Evolutionary conservation across 1,139 yeast species (phyloP), one percentile per base, ranked within the genome.

Genomic region (Magnusiomyces suaveolens): DNA sequence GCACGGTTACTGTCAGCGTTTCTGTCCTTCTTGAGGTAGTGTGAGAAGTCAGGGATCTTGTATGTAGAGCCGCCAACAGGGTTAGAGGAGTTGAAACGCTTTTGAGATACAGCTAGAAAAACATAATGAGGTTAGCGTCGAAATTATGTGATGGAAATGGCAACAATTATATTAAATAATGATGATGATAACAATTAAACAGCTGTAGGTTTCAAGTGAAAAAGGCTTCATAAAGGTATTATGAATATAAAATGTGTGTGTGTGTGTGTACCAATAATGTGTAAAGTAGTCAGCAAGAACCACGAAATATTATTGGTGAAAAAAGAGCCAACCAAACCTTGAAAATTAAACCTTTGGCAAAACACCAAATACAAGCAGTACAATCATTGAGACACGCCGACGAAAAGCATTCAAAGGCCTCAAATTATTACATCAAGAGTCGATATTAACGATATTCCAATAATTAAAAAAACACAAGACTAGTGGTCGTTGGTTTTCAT

Each of bases 1-100:
- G 86, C 89, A 74, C 96, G 87, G 72, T 81, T 83, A 67, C 83
- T 83, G 63, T 78, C 83, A 60, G 81, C 70, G 72, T 86, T 82
- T 64, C 79, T 77, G 65, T 79, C 72, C 68, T 84, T 81, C 77
- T 84, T 85, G 67, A 90, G 78, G 75, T 88, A 87, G 63, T 81
- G 83, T 62, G 87, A 78, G 73, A 79, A 92, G 75, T 92, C 95
- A 69, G 97, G 98, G 56, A 94, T 92, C 72, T 88, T 86, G 80
- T 87, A 92, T 66, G 86, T 82, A 58, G 92, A 80, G 62, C 73
- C 73, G 48, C 73, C 75, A 46, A 69, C 67, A 53, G 73, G 73
- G 61, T 67, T 61, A 55, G 66, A 61, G 52, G 65, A 57, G 57
- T 56, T 57, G 54, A 62, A 60, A 52, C 61, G 60, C 52, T 56